Evolutionary conservation across 768 basidiomycete species (phyloP).

Genomic region (Sporobolomyces roseus): DNA sequence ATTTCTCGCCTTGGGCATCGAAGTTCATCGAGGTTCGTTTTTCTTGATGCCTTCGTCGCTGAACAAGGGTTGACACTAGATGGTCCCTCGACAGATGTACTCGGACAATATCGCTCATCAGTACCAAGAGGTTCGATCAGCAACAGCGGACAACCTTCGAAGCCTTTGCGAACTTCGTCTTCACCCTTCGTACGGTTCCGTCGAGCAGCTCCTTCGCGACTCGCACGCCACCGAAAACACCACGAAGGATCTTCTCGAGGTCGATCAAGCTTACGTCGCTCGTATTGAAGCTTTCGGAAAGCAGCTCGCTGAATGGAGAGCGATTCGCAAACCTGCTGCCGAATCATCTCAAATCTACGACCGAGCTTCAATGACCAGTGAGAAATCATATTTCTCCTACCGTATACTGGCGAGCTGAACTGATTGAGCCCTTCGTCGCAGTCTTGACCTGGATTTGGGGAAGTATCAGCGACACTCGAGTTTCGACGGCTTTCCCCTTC

Average conservation of each 20-base stretch:
- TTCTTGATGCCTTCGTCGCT: background rate
- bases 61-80: conserved; percentile 41
- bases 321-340: conserved; percentile 40
- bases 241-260: conserved; percentile 34
- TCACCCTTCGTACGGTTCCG: conserved; percentile 43
- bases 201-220: conserved; percentile 40
- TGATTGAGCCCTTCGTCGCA: background rate
- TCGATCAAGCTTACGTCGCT: conserved; percentile 39
- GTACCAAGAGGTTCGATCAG: conserved; percentile 56
- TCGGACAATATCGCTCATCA: conserved; percentile 15
- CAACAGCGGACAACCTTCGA: conserved; percentile 44
- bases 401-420: background rate
- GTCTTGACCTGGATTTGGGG: conserved; percentile 46
- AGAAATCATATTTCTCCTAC: background rate
- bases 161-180: conserved; percentile 42
- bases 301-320: conserved; percentile 36
- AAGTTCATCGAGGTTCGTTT: conserved; percentile 57
- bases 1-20: conserved; percentile 74
- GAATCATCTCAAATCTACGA: conserved; percentile 44
- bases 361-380: conserved; percentile 41
- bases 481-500: conserved; percentile 42
- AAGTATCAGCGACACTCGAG: conserved; percentile 38
- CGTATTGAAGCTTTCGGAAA: conserved; percentile 37
- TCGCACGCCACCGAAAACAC: conserved; percentile 21
- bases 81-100: conserved; percentile 44